A percentile compares a stretch with the other conserved stretches of the same genome.
Conservation (phyloP, 1,284 basidiomycete species). For the Ustilago sp. region DNA sequence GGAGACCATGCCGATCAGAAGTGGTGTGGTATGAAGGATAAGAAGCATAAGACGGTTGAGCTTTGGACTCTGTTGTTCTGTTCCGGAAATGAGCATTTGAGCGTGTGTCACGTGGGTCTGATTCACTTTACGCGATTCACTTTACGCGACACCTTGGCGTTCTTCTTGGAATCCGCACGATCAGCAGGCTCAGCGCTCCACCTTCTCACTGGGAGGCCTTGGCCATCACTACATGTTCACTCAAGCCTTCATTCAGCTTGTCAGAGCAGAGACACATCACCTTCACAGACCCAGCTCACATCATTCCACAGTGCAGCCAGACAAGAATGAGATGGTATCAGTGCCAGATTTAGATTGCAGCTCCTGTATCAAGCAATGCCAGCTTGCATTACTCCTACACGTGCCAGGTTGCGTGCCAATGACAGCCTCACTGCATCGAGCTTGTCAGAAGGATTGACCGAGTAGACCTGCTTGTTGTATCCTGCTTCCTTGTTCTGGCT, state of each 20-base stretch:
- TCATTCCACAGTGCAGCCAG: not conserved
- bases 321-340: not conserved
- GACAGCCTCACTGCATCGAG: slow-evolving; percentile 55
- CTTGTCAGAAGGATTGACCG: slow-evolving; percentile 44
- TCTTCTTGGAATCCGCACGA: slow-evolving; percentile 1
- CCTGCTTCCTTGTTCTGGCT: slow-evolving; percentile 9
- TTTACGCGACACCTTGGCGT: slow-evolving; percentile 36
- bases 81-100: slow-evolving; percentile 2
- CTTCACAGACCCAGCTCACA: not conserved
- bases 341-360: not conserved
- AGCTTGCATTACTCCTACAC: slow-evolving; percentile 47
- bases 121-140: slow-evolving; percentile 38
- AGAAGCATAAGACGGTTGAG: slow-evolving; percentile 11
- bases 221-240: not conserved
- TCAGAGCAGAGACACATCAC: not conserved
- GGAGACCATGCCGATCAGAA: not conserved
- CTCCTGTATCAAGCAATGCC: slow-evolving; percentile 28
- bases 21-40: not conserved
- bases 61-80: slow-evolving; percentile 35
- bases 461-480: slow-evolving; percentile 3
- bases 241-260: not conserved
- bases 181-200: not conserved
- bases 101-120: slow-evolving; percentile 8
- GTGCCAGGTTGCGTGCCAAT: slow-evolving; percentile 54
- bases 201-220: not conserved